Conservation (phyloP, 805 yeast genomes). For the Hanseniaspora lindneri region DNA sequence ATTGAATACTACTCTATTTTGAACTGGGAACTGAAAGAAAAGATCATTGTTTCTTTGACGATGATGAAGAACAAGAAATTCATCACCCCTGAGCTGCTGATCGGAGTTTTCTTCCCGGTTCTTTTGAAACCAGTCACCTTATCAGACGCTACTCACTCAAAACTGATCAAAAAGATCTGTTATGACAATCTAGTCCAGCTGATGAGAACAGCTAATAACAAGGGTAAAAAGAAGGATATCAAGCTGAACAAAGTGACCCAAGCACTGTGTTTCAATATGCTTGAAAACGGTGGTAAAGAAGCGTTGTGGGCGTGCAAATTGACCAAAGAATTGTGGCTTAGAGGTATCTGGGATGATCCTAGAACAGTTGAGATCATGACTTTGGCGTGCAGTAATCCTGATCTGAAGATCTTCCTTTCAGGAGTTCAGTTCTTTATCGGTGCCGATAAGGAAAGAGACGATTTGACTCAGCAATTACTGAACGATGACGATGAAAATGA, state of each 20-base stretch:
- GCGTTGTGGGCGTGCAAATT: constrained; percentile 91
- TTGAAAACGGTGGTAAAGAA: constrained; percentile 45
- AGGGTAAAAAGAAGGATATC: constrained; percentile 61
- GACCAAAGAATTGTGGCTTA: constrained; percentile 91
- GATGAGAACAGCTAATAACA: constrained; percentile 71
- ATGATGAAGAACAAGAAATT: constrained; percentile 81
- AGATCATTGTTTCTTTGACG: constrained; percentile 76
- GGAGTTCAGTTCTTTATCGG: constrained; percentile 88
- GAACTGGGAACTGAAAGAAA: constrained; percentile 78
- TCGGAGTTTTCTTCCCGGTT: constrained; percentile 81
- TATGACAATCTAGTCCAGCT: constrained; percentile 68
- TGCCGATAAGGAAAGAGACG: constrained; percentile 76
- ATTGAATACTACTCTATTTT: constrained; percentile 67
- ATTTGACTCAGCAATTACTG: constrained; percentile 67
- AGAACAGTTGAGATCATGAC: constrained; percentile 97
- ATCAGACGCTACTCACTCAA: constrained; percentile 54
- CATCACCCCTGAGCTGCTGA: constrained; percentile 64
- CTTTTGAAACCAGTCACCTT: constrained; percentile 31
- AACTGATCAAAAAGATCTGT: constrained; percentile 69
- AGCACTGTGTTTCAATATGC: constrained; percentile 74
- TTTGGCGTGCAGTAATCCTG: constrained; percentile 75
- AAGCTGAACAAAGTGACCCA: constrained; percentile 82
- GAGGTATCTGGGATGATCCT: constrained; percentile 97
- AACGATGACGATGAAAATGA: constrained; percentile 57
- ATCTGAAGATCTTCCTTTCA: constrained; percentile 72